phyloP scores from a whole-genome alignment of 306 rosid genomes.

The Amphicarpaea edgeworthii region DNA sequence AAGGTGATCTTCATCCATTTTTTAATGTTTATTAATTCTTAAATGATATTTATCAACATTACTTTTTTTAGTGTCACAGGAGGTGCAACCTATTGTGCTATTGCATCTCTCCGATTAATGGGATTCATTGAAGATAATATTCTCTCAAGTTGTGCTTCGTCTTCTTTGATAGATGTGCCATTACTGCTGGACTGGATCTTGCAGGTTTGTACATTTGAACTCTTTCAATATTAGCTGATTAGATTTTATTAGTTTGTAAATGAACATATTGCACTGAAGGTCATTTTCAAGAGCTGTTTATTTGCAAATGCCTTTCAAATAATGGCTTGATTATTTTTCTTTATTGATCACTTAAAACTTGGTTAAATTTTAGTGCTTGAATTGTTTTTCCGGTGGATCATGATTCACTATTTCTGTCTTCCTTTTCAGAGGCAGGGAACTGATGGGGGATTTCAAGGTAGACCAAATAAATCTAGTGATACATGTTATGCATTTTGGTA shows the following conservation, averaged over 20 bases:
- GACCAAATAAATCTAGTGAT: slow-evolving; percentile 86
- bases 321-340: slow-evolving; percentile 20
- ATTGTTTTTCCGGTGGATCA: background rate
- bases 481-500: slow-evolving; percentile 97
- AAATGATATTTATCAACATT: slow-evolving; percentile 55
- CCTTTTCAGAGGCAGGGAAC: slow-evolving; percentile 73
- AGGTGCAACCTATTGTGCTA: slow-evolving; percentile 90
- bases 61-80: slow-evolving; percentile 78
- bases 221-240: slow-evolving; percentile 20
- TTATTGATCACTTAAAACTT: slow-evolving; percentile 8
- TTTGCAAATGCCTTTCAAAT: slow-evolving; percentile 39
- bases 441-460: slow-evolving; percentile 96
- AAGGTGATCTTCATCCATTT: slow-evolving; percentile 15
- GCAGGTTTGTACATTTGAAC: slow-evolving; percentile 62
- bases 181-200: slow-evolving; percentile 86
- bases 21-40: slow-evolving; percentile 42
- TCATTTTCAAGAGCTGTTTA: slow-evolving; percentile 13
- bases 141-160: slow-evolving; percentile 54
- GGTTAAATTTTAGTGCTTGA: slow-evolving; percentile 13
- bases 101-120: slow-evolving; percentile 89
- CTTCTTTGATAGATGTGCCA: slow-evolving; percentile 70
- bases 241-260: slow-evolving; percentile 16
- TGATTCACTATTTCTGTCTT: slow-evolving; percentile 35
- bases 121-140: slow-evolving; percentile 80
- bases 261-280: slow-evolving; percentile 4